Base-by-base conservation (phyloP, 2,329 filamentous ascomycete species). In the Fusarium succisae region DNA sequence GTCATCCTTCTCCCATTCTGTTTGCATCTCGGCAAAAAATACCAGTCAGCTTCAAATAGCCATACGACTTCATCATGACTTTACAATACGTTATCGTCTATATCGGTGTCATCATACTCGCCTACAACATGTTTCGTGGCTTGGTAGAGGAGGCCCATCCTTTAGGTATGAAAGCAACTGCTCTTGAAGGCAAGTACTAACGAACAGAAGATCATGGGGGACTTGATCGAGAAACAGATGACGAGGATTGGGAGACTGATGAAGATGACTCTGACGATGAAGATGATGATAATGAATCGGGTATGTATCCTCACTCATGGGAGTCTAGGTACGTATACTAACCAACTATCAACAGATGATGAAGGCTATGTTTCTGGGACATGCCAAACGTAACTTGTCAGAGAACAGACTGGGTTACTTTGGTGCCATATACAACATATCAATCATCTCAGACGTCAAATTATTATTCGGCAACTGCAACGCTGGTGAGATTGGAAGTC, bases 391-490 rank as follows among this genome's bases (percentile, higher is more conserved):
- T 37, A 10, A 37, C 9, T 7, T 7, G 22, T 5, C 11, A 10
- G 3, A 1, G 4, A 22, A 6, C 8, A 12, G 3, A 24, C 7
- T 18, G 11, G 8, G 15, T 17, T 10, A 30, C 22, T 24, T 30
- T 2, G 15, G 32, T 18, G 17, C 12, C 8, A 50, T n/a, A 12
- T 4, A 8, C 13, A 15, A 18, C 14, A 10, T 24, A 24, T 14
- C 11, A 35, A 24, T 6, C 12, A 14, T 51, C 5, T 20, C 17
- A 24, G 15, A 32, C 8, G 2, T 12, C 9, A 18, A 18, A 18
- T 1, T 5, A 24, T 7, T 18, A 0, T 32, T 24, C 8, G 9
- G 12, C 8, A 24, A 14, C 5, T 4, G 17, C 17, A 13, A 14
- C 5, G 4, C 15, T 14, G 8, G 22, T 20, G 10, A 18, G 2